Conservation (phyloP, 108 stramenopile genomes). For the Fragilaria crotonensis region DNA sequence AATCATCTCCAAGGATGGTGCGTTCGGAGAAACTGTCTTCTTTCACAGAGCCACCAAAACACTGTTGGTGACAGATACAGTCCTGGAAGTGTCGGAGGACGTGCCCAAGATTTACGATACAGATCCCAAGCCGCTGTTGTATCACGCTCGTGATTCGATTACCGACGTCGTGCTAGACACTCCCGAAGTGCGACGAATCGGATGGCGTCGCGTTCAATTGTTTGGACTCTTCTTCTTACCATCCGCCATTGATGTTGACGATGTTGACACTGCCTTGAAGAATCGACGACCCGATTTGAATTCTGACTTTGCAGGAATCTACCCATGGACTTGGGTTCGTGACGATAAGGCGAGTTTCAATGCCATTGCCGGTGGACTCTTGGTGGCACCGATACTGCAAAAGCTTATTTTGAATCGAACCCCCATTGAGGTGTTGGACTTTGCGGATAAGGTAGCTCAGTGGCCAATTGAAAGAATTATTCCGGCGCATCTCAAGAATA, state of each 20-base stretch:
- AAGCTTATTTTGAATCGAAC: slow-evolving; percentile 83
- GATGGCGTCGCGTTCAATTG: slow-evolving; percentile 82
- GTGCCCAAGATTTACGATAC: slow-evolving; percentile 72
- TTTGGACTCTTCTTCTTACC: slow-evolving; percentile 92
- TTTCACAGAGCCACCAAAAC: slow-evolving; percentile 80
- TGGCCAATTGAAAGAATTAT: slow-evolving; percentile 84
- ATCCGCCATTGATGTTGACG: slow-evolving; percentile 67
- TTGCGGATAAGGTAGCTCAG: slow-evolving; percentile 72
- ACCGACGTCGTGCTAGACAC: slow-evolving; percentile 75
- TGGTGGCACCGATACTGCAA: slow-evolving; percentile 93
- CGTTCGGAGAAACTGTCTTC: slow-evolving; percentile 91
- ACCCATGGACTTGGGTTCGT: slow-evolving; percentile 85
- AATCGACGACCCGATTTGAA: slow-evolving; percentile 80
- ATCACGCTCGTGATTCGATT: slow-evolving; percentile 86
- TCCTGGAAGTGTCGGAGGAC: slow-evolving; percentile 78
- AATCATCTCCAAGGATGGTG: slow-evolving; percentile 78
- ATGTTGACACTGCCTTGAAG: slow-evolving; percentile 52
- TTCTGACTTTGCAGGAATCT: slow-evolving; percentile 72
- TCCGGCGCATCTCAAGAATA: slow-evolving; percentile 86
- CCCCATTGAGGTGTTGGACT: slow-evolving; percentile 79
- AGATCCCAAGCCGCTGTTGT: slow-evolving; percentile 83
- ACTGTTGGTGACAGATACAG: slow-evolving; percentile 84
- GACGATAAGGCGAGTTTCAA: slow-evolving; percentile 75
- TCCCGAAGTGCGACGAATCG: slow-evolving; percentile 62
- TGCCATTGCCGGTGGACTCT: slow-evolving; percentile 72